Conservation (phyloP, 192 early-diverging fungal genomes). For the Coemansia pectinata region DNA sequence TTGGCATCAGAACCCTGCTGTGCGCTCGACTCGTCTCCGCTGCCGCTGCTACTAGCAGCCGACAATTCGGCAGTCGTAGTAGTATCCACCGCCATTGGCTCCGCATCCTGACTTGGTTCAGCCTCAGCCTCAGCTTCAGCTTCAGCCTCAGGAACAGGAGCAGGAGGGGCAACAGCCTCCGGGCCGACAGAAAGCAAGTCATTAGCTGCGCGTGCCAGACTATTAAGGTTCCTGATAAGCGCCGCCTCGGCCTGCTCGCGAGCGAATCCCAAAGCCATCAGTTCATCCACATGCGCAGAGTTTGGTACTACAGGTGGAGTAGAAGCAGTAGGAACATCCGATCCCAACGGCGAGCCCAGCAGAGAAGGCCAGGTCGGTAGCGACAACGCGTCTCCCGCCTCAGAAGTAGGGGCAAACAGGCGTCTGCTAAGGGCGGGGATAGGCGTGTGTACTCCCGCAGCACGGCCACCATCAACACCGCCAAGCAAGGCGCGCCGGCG, state of each 20-base stretch:
- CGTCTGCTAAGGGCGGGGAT: slow-evolving; percentile 12
- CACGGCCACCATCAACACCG: neutral
- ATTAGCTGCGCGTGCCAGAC: slow-evolving; percentile 79
- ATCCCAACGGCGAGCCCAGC: neutral
- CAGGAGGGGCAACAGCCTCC: neutral
- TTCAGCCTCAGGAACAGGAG: neutral
- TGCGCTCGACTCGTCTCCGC: slow-evolving; percentile 7
- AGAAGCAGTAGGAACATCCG: neutral
- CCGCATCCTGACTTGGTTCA: slow-evolving; percentile 18
- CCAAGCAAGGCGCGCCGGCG: slow-evolving; percentile 11
- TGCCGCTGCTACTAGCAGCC: slow-evolving; percentile 19
- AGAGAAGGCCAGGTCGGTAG: neutral
- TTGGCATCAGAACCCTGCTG: slow-evolving; percentile 36
- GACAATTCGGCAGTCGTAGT: slow-evolving; percentile 8
- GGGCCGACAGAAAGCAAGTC: slow-evolving; percentile 65
- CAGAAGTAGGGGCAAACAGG: neutral
- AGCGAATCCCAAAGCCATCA: slow-evolving; percentile 89
- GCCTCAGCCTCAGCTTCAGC: neutral
- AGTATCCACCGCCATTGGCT: slow-evolving; percentile 42
- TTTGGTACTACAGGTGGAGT: slow-evolving; percentile 52
- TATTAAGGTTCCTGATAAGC: slow-evolving; percentile 73
- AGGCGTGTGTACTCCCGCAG: slow-evolving; percentile 27
- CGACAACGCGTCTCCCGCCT: neutral
- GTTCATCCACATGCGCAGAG: slow-evolving; percentile 63
- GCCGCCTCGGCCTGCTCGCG: slow-evolving; percentile 75